Evolutionary conservation across 129 eudicot genomes (phyloP).

Genomic region (Helianthus annuus): DNA sequence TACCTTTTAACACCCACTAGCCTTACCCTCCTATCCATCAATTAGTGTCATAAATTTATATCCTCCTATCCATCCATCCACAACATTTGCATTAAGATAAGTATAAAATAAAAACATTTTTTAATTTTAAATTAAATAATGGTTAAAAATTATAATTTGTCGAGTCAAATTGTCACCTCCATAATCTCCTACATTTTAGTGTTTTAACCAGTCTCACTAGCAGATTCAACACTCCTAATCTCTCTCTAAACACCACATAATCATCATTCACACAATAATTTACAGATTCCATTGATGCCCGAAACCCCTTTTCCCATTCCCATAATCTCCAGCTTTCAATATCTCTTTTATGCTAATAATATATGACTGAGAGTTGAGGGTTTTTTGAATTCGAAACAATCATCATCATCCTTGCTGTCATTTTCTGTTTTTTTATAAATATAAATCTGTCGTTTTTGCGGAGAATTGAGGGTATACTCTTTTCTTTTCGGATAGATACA

Average conservation of each 20-base stretch:
- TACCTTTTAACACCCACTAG: too few species aligned
- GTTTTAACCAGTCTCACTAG: slow-evolving; percentile 22
- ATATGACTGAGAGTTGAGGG: slow-evolving; percentile 19
- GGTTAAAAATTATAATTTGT: background rate
- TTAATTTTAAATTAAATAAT: too few species aligned
- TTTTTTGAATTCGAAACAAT: slow-evolving; percentile 46
- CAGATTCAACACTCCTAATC: slow-evolving; percentile 30
- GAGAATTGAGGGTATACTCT: slow-evolving; percentile 41
- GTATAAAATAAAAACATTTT: too few species aligned
- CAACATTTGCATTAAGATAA: too few species aligned
- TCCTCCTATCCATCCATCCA: too few species aligned
- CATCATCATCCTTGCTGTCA: slow-evolving; percentile 51
- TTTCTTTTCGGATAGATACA: slow-evolving; percentile 23
- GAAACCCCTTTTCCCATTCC: slow-evolving; percentile 10
- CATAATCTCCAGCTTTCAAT: background rate
- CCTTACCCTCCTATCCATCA: too few species aligned
- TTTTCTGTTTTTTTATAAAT: slow-evolving; percentile 25
- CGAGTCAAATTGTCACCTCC: background rate
- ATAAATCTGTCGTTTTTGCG: slow-evolving; percentile 46
- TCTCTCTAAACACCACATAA: background rate
- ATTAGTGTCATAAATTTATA: too few species aligned
- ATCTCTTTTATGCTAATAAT: background rate
- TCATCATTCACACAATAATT: slow-evolving; percentile 8
- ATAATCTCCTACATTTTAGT: slow-evolving; percentile 13
- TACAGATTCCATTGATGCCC: background rate